Percentiles rank a stretch among this genome's conserved stretches.
Evolutionary conservation across 1,284 basidiomycete species (phyloP).

Genomic region (Marasmius sp.): DNA sequence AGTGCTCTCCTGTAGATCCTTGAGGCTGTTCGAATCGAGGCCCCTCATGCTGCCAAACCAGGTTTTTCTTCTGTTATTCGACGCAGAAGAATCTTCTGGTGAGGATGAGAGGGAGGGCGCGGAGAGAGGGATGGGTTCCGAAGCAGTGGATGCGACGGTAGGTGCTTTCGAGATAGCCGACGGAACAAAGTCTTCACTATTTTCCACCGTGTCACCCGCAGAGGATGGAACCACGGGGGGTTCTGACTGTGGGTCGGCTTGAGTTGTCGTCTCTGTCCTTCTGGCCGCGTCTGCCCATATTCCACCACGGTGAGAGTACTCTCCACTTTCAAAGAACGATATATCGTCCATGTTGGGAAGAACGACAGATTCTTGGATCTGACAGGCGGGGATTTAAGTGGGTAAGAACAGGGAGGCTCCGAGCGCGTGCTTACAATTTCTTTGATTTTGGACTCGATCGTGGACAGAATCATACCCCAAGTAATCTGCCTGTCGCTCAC

Average conservation of each 20-base stretch:
- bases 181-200: not conserved
- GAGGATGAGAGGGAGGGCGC: not conserved
- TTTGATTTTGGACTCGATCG: conserved; percentile 86
- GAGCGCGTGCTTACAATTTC: conserved; percentile 71
- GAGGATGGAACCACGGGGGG: not conserved
- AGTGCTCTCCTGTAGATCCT: conserved; percentile 11
- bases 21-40: conserved; percentile 22
- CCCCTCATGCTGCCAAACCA: conserved; percentile 41
- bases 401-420: not conserved
- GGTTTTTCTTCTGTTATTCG: conserved; percentile 26
- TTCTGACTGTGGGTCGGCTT: not conserved
- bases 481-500: conserved; percentile 92
- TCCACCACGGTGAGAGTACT: conserved; percentile 76
- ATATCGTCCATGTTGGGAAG: conserved; percentile 98
- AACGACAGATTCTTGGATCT: conserved; percentile 93
- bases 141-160: not conserved
- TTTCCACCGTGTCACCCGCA: not conserved
- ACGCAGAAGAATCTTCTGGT: not conserved
- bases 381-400: conserved; percentile 8
- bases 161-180: not conserved
- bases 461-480: conserved; percentile 88
- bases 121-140: not conserved
- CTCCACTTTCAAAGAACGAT: conserved; percentile 85
- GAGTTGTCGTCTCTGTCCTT: conserved; percentile 29
- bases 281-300: conserved; percentile 84